These are phyloP conservation scores for Talaromyces rugulosus DNA, from an alignment of 2,329 filamentous ascomycete genomes.

Conservation along the genomic window DNA sequence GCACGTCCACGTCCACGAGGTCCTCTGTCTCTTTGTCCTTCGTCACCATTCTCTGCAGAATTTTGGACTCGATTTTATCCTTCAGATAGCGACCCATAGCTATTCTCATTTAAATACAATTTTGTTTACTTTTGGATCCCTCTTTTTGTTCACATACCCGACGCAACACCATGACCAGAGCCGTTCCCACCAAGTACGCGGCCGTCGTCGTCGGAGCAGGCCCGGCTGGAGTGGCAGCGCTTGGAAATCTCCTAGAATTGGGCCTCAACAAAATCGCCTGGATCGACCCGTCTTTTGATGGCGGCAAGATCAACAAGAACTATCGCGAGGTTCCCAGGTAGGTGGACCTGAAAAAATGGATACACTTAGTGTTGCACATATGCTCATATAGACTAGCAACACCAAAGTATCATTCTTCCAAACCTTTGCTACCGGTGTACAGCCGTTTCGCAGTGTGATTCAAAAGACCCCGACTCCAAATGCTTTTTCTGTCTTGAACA, in stretches of 20 bases:
- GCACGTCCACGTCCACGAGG: neutral
- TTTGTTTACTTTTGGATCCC: neutral
- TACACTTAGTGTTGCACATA: neutral
- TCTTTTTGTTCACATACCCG: neutral
- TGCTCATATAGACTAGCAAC: conserved; percentile 40
- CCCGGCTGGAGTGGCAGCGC: conserved; percentile 55
- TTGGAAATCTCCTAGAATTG: conserved; percentile 59
- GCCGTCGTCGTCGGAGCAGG: conserved; percentile 59
- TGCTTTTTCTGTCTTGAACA: conserved; percentile 50
- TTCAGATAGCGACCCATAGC: neutral
- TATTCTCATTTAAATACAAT: neutral
- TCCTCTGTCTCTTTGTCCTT: neutral
- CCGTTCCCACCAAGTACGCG: conserved; percentile 37
- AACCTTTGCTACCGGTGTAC: conserved; percentile 51
- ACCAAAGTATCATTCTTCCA: conserved; percentile 60
- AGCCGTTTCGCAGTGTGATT: conserved; percentile 51
- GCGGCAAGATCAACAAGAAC: conserved; percentile 48
- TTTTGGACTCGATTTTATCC: neutral
- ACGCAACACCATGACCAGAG: conserved; percentile 15
- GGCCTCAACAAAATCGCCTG: conserved; percentile 49
- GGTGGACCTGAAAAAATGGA: conserved; percentile 9
- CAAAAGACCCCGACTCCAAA: conserved; percentile 48
- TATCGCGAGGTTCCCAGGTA: conserved; percentile 59
- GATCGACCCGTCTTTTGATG: conserved; percentile 56
- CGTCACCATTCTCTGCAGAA: neutral